Evolutionary conservation across 2,329 filamentous ascomycete genomes (phyloP), one percentile per base, ranked within the genome.

Genomic region (Sclerotinia nivalis): DNA sequence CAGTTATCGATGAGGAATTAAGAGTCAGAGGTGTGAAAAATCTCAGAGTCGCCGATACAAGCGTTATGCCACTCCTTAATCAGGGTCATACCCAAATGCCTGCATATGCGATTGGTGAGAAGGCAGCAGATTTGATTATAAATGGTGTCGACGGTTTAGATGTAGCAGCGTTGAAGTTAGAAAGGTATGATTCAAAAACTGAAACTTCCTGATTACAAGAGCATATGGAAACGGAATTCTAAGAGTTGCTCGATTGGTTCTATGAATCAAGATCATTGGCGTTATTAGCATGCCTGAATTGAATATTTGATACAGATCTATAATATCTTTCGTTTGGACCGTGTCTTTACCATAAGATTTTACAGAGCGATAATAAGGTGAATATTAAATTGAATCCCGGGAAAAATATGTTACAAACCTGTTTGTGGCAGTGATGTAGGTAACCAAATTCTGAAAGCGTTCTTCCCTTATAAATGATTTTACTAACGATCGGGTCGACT

Each of bases 81-180:
- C 80, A 80, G 34, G 86, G 83, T 0, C 84, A 86, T 73, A 86
- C 85, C 0, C 85, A 87, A 73, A 87, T 87, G 84, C 84, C 85
- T 4, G 85, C 85, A 7, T 87, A 86, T 75, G 85, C 84, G 1
- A 86, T 87, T 71, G 85, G 84, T 0, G 85, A 87, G 77, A 85
- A 85, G 73, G 83, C 80, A 56, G 82, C 82, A 1, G 84, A 86
- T 74, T 74, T 86, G 69, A 83, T 87, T 66, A n/a, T n/a, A n/a
- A 85, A 84, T 72, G 79, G 81, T 20, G n/a, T 69, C 1, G 28
- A 28, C n/a, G 10, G 6, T 50, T 31, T 69, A 31, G 40, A 66
- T 40, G 8, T 69, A 28, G 40, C 37, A 31, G 22, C 47, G 5
- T 55, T 65, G 40, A 69, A 55, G 20, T 54, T 65, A 18, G 43